These are phyloP conservation scores for Hanseniaspora occidentalis DNA, from an alignment of 805 yeast species.

Conservation along the genomic window DNA sequence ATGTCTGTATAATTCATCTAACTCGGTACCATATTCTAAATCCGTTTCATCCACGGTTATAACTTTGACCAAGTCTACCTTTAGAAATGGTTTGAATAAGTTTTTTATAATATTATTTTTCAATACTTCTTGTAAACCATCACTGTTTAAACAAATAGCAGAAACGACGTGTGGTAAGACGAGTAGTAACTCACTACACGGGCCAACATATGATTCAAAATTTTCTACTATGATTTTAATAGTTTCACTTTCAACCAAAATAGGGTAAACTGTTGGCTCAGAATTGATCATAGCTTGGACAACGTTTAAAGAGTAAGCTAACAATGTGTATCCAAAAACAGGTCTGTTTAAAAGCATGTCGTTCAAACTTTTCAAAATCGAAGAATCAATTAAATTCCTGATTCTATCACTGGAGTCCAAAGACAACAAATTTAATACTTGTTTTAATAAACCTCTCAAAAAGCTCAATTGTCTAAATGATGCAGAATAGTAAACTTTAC, in stretches of 20 bases:
- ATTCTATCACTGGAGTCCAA: constrained; percentile 76
- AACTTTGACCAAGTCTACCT: constrained; percentile 38
- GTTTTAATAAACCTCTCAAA: constrained; percentile 46
- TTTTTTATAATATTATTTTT: constrained; percentile 27
- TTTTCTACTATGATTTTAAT: constrained; percentile 52
- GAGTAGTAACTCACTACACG: constrained; percentile 43
- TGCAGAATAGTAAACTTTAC: constrained; percentile 36
- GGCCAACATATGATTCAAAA: constrained; percentile 42
- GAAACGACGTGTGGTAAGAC: constrained; percentile 67
- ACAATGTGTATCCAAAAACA: constrained; percentile 54
- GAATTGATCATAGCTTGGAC: constrained; percentile 66
- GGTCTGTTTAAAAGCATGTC: constrained; percentile 42
- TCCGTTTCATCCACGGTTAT: constrained; percentile 42
- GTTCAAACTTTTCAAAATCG: constrained; percentile 51
- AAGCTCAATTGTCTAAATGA: constrained; percentile 49
- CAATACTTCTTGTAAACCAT: constrained; percentile 50
- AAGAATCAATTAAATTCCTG: constrained; percentile 77
- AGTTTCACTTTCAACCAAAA: constrained; percentile 65
- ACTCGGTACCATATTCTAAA: constrained; percentile 45
- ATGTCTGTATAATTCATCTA: constrained; percentile 77
- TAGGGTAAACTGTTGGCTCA: constrained; percentile 80
- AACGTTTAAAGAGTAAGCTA: constrained; percentile 49
- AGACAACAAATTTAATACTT: constrained; percentile 50
- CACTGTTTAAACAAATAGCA: constrained; percentile 67
- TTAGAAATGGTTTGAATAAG: constrained; percentile 40